Evolutionary conservation across 768 basidiomycete genomes (phyloP).

Genomic region (Rhizopogon sp.): DNA sequence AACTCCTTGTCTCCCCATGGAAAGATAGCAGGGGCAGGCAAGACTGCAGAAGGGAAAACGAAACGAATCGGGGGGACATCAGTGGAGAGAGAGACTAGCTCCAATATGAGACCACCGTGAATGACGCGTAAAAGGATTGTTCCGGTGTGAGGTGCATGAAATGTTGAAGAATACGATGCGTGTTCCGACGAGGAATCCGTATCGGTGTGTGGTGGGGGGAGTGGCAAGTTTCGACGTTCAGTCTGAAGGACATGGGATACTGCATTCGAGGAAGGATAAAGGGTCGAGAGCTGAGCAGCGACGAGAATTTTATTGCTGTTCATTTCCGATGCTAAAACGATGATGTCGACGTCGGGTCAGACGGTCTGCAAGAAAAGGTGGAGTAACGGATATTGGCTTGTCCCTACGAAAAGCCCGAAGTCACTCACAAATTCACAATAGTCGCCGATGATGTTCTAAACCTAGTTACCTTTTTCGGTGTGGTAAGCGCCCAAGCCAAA

Average conservation of each 20-base stretch:
- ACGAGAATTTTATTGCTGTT: conserved; percentile 34
- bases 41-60: conserved; percentile 66
- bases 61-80: conserved; percentile 67
- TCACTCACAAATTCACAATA: background rate
- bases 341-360: background rate
- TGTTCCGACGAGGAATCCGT: conserved; percentile 59
- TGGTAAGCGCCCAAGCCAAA: background rate
- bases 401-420: background rate
- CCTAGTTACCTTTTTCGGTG: background rate
- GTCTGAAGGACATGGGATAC: conserved; percentile 55
- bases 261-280: conserved; percentile 49
- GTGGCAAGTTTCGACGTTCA: conserved; percentile 46
- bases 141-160: conserved; percentile 54
- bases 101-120: conserved; percentile 68
- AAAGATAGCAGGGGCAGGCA: conserved; percentile 63
- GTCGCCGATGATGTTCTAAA: background rate
- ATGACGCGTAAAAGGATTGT: conserved; percentile 71
- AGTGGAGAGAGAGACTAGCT: conserved; percentile 70
- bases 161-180: conserved; percentile 57
- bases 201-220: conserved; percentile 36
- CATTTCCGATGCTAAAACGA: conserved; percentile 14
- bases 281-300: conserved; percentile 59
- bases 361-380: background rate
- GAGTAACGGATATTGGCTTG: background rate
- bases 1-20: conserved; percentile 42